Conservation (phyloP, 1,139 yeast species). For the Taphrina confusa region DNA sequence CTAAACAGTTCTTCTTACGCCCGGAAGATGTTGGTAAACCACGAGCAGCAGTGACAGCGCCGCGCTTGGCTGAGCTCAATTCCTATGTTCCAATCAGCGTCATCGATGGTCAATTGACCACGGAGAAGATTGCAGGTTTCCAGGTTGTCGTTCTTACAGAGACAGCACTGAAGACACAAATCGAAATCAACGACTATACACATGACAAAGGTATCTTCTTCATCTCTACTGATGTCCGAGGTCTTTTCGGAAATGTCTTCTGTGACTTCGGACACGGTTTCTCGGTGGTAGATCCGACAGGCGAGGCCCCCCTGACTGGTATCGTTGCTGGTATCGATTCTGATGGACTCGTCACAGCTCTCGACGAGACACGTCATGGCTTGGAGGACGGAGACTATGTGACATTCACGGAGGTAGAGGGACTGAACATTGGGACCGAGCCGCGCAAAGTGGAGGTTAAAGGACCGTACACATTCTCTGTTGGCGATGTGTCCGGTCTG, state of each 20-base stretch:
- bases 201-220: constrained; percentile 74
- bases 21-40: constrained; percentile 70
- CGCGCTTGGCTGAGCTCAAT: constrained; percentile 76
- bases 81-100: constrained; percentile 86
- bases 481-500: constrained; percentile 53
- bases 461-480: constrained; percentile 90
- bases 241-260: constrained; percentile 84
- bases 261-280: constrained; percentile 86
- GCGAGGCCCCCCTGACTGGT: constrained; percentile 88
- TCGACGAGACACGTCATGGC: constrained; percentile 91
- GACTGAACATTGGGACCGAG: constrained; percentile 61
- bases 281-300: constrained; percentile 78
- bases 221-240: constrained; percentile 78
- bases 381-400: constrained; percentile 89
- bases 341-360: constrained; percentile 89
- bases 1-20: constrained; percentile 60
- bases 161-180: constrained; percentile 69
- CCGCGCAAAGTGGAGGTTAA: constrained; percentile 76
- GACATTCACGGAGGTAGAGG: constrained; percentile 82
- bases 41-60: constrained; percentile 71
- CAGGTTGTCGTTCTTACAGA: constrained; percentile 85
- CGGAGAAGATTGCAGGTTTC: constrained; percentile 57
- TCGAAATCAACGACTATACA: constrained; percentile 71
- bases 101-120: constrained; percentile 52
- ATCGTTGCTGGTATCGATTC: constrained; percentile 71